Percentiles rank a stretch among this genome's conserved stretches.
These are phyloP conservation scores for Coemansia erecta DNA, from an alignment of 192 early-diverging fungal genomes.

Conservation along the genomic window DNA sequence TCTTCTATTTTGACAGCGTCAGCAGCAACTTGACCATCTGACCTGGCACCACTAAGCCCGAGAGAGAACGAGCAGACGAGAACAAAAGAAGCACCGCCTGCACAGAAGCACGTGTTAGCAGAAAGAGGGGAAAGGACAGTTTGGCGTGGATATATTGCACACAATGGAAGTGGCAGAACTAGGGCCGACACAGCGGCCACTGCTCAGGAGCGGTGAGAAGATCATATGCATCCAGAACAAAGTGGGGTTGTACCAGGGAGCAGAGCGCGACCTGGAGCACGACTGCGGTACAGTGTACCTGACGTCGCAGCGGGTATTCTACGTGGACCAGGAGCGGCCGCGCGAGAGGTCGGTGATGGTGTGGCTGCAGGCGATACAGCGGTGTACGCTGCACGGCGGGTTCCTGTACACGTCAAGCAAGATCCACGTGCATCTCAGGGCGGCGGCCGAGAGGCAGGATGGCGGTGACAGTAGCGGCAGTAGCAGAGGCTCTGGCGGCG, in stretches of 20 bases:
- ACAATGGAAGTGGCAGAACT: slow-evolving; percentile 45
- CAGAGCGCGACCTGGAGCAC: slow-evolving; percentile 55
- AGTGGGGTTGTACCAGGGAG: slow-evolving; percentile 47
- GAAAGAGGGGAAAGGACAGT: background rate
- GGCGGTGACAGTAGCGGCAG: slow-evolving; percentile 6
- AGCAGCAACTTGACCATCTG: too few species aligned
- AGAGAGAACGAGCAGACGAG: too few species aligned
- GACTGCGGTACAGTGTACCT: slow-evolving; percentile 74
- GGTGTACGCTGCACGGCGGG: slow-evolving; percentile 36
- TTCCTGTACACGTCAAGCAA: slow-evolving; percentile 49
- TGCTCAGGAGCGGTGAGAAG: slow-evolving; percentile 43
- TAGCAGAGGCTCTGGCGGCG: background rate
- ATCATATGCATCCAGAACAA: slow-evolving; percentile 45
- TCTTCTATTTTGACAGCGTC: too few species aligned
- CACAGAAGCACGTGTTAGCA: background rate
- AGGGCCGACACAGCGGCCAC: slow-evolving; percentile 45
- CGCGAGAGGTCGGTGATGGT: slow-evolving; percentile 58
- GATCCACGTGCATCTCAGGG: slow-evolving; percentile 22
- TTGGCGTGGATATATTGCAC: background rate
- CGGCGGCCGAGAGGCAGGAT: slow-evolving; percentile 1
- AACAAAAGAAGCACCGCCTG: background rate
- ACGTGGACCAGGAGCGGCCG: slow-evolving; percentile 66
- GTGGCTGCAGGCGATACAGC: slow-evolving; percentile 48
- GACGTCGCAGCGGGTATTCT: slow-evolving; percentile 75
- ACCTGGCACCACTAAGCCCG: too few species aligned